Base-by-base conservation (phyloP, 2,329 filamentous ascomycete species). In the Zopfia rhizophila region DNA sequence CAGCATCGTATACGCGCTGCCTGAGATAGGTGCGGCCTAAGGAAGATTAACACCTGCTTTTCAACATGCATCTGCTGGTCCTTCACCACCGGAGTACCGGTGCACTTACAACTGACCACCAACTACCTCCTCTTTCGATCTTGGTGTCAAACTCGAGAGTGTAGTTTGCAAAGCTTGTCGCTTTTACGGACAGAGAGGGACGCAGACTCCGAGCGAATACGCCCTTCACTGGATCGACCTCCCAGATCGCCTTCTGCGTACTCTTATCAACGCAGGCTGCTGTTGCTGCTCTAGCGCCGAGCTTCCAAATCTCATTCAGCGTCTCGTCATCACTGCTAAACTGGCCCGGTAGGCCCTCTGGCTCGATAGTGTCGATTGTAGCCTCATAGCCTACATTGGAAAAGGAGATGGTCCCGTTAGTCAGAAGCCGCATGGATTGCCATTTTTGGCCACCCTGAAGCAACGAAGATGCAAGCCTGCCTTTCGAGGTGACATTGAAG, bases 391-490 rank as follows among this genome's bases (percentile, higher is more conserved):
- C 73, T 1, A 73, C 45, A 2, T 45, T 35, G 4, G 47, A 53
- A 37, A 77, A 62, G 0, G 54, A 61, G 3, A 76, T 46, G 2
- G 58, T 59, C 1, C 56, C 61, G 16, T 71, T 60, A 0, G 67
- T 72, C 13, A 76, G 53, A 0, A 76, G 56, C 2, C 60, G 58
- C 17, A 75, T 54, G 0, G 70, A 66, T 45, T 75, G 63, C 73
- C 73, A 77, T 50, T 69, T 55, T 49, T 74, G 72, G 0, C 70
- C 72, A 3, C 73, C 75, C 51, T 77, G 74, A 0, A 75, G 43
- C 25, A 77, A 66, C 14, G 61, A 70, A 1, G 65, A 69, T 6
- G 68, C 43, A 0, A 66, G 16, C 3, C 48, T 39, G 3, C 73
- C 72, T 1, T 38, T 7, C 0, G 45, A 30, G 0, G 66, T 71